Percentiles rank a stretch among this genome's conserved stretches.
Evolutionary conservation across 495 filamentous ascomycete species (phyloP).

Genomic region (Penicillium crystallinum): DNA sequence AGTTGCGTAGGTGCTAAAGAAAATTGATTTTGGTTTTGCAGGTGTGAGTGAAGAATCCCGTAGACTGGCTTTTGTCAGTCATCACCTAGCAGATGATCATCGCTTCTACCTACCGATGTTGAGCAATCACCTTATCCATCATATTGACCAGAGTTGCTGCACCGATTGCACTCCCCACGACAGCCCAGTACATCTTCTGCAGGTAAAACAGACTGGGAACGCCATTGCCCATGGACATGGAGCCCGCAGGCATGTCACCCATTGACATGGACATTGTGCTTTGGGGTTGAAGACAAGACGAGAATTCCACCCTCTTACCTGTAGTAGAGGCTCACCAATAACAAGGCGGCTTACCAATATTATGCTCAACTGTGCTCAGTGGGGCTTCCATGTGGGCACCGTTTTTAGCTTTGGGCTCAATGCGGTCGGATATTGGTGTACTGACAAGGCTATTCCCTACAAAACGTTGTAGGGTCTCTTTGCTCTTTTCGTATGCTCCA

Average conservation of each 20-base stretch:
- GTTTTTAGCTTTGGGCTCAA: background rate
- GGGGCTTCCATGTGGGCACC: background rate
- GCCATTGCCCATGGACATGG: constrained; percentile 45
- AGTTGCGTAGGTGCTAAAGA: constrained; percentile 58
- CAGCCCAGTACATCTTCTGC: constrained; percentile 56
- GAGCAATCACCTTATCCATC: constrained; percentile 37
- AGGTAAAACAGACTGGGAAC: constrained; percentile 42
- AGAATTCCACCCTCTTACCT: background rate
- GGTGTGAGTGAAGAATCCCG: constrained; percentile 41
- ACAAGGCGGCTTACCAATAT: constrained; percentile 11
- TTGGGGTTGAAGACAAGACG: background rate
- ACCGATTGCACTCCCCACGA: constrained; percentile 53
- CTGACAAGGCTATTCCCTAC: too few species aligned
- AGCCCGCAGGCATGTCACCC: constrained; percentile 33
- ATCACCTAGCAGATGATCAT: background rate
- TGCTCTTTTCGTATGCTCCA: background rate
- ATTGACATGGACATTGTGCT: constrained; percentile 24
- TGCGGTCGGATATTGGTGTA: background rate
- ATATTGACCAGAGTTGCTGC: constrained; percentile 47
- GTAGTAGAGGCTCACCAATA: background rate
- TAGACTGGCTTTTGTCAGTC: constrained; percentile 12
- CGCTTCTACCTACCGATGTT: constrained; percentile 41
- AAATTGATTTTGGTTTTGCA: constrained; percentile 57
- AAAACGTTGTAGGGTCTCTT: too few species aligned
- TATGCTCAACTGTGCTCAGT: constrained; percentile 9